Evolutionary conservation across 225 moss, liverwort and hornwort species (phyloP).

Genomic region (Physcomitrium patens): DNA sequence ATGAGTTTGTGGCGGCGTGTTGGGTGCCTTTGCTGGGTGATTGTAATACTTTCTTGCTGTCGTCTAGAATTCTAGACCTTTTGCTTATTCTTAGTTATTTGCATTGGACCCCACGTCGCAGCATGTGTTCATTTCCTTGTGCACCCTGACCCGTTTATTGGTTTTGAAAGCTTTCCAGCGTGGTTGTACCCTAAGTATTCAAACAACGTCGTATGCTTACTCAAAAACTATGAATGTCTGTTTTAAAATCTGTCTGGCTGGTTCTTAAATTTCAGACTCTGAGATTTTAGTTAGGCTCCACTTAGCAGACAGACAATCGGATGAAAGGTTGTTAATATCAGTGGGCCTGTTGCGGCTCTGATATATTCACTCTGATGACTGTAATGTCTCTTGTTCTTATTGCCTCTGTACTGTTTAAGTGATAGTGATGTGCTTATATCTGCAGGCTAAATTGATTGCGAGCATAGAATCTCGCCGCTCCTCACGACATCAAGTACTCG

Average conservation of each 20-base stretch:
- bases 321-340: neutral
- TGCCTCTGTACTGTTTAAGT: constrained; percentile 1
- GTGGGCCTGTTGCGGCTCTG: neutral
- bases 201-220: neutral
- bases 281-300: neutral
- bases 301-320: neutral
- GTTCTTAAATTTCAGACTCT: neutral
- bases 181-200: neutral
- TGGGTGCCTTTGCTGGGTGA: neutral
- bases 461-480: constrained; percentile 34
- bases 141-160: neutral
- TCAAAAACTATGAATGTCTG: neutral
- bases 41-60: neutral
- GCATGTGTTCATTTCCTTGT: neutral
- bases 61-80: neutral
- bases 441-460: constrained; percentile 51
- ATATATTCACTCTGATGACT: neutral
- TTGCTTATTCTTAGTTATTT: neutral
- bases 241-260: neutral
- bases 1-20: neutral
- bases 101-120: neutral
- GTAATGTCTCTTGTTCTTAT: constrained; percentile 10
- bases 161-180: neutral
- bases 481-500: constrained; percentile 29
- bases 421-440: neutral